Evolutionary conservation across 805 yeast genomes (phyloP), one percentile per base, ranked within the genome.

Genomic region (Candida nonsorbophila): DNA sequence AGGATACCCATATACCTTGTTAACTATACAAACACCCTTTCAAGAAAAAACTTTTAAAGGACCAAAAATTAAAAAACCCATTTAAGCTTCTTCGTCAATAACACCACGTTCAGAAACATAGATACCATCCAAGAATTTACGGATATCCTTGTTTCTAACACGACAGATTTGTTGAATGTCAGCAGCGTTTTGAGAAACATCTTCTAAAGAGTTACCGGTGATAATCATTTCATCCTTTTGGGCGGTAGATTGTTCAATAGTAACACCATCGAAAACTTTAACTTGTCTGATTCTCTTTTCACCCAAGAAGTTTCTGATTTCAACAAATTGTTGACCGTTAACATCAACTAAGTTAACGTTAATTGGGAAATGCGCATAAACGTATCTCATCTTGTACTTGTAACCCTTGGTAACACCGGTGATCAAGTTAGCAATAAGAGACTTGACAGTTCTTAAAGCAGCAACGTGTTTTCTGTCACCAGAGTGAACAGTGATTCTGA

Each of bases 401-500:
- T 73, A 90, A 72, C 97, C 98, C 77, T 80, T 80, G 67, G 98
- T 92, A 65, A 92, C 98, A 84, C 99, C 99, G 51, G 84, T 84
- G 72, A 92, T 69, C 79, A 92, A 71, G 84, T 92, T 92, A 63
- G 85, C 63, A 57, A 92, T 77, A 65, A 92, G 74, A 47, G 97
- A 85, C 75, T 86, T 88, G 69, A 92, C 97, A 43, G 98, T 90
- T 79, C 97, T 88, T 67, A 92, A 77, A 62, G 96, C 84, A 67
- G 99, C 99, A 67, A 92, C 97, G 74, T 92, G 98, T 83, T 90
- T 90, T 80, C 97, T 85, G 84, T 86, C 95, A 75, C 97, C 98
- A 67, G 90, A 86, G 82, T 84, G 94, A 51, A 92, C 96, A 53
- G 87, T 75, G 64, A 92, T 77, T 73, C 82, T 84, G 72, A 92